Evolutionary conservation across 2,329 filamentous ascomycete species (phyloP).

Genomic region (Scopulariopsis brevicaulis): DNA sequence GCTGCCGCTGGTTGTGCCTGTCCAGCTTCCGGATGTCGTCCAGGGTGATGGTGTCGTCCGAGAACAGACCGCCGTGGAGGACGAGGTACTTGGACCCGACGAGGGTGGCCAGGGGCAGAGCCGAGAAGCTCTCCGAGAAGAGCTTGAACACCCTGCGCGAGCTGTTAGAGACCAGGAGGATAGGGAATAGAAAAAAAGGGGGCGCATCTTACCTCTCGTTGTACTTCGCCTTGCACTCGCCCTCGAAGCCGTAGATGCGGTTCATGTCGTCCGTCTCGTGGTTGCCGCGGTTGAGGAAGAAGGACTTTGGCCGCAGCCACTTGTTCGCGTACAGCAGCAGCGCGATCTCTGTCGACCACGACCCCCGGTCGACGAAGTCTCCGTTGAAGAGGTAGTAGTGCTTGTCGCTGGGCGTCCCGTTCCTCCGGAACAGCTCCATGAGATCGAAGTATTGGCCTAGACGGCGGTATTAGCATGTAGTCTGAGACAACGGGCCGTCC

Average conservation of each 20-base stretch:
- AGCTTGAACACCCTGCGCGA: constrained; percentile 75
- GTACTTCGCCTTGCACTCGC: constrained; percentile 97
- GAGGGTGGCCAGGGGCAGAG: constrained; percentile 80
- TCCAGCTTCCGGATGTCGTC: constrained; percentile 92
- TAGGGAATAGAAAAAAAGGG: not conserved
- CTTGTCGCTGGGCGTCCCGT: constrained; percentile 72
- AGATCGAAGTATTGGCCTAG: constrained; percentile 96
- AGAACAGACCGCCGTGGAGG: constrained; percentile 91
- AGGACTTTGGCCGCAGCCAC: constrained; percentile 75
- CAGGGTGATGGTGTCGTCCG: constrained; percentile 81
- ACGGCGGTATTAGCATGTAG: not conserved
- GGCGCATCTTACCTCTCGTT: constrained; percentile 53
- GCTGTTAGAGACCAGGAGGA: not conserved
- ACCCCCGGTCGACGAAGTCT: constrained; percentile 95
- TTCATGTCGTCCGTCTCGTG: constrained; percentile 99
- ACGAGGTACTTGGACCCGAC: constrained; percentile 87
- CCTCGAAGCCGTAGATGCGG: constrained; percentile 94
- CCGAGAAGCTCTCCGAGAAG: constrained; percentile 96
- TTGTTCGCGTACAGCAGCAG: constrained; percentile 93
- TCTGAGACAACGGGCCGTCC: not conserved
- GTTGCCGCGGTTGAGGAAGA: constrained; percentile 96
- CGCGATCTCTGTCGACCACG: constrained; percentile 96
- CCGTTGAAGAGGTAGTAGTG: constrained; percentile 97
- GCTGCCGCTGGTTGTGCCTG: constrained; percentile 81
- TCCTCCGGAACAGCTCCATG: constrained; percentile 88